These are phyloP conservation scores for Solanum hybrid DNA, from an alignment of 305 asterid species.

Conservation along the genomic window DNA sequence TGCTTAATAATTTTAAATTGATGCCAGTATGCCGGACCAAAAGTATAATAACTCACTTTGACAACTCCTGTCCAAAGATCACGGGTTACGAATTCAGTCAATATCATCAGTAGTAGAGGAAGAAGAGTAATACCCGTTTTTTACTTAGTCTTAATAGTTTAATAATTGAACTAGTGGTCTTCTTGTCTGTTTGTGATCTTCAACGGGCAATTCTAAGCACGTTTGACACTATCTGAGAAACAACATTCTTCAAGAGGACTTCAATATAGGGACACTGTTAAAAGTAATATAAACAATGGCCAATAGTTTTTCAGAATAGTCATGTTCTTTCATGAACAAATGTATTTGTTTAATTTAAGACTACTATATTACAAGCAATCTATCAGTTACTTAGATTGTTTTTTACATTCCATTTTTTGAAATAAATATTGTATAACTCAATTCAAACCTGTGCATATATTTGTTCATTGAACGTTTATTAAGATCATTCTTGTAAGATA, in stretches of 20 bases:
- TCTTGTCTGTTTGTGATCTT: not conserved
- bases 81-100: not conserved
- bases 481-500: not conserved
- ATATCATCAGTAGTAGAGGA: not conserved
- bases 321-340: not conserved
- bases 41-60: not conserved
- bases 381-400: not conserved
- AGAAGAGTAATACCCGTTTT: not conserved
- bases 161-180: not conserved
- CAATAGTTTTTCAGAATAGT: not conserved
- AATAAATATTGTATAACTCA: not conserved
- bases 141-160: not conserved
- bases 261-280: not conserved
- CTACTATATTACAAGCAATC: not conserved
- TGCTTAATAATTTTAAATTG: not conserved
- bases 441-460: not conserved
- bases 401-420: not conserved
- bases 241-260: not conserved
- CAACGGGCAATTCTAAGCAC: not conserved
- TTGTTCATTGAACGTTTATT: not conserved
- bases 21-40: not conserved
- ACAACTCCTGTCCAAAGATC: not conserved
- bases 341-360: not conserved
- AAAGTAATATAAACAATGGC: not conserved
- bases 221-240: not conserved